Evolutionary conservation across 805 yeast genomes (phyloP).

Genomic region (Candida incommunis): DNA sequence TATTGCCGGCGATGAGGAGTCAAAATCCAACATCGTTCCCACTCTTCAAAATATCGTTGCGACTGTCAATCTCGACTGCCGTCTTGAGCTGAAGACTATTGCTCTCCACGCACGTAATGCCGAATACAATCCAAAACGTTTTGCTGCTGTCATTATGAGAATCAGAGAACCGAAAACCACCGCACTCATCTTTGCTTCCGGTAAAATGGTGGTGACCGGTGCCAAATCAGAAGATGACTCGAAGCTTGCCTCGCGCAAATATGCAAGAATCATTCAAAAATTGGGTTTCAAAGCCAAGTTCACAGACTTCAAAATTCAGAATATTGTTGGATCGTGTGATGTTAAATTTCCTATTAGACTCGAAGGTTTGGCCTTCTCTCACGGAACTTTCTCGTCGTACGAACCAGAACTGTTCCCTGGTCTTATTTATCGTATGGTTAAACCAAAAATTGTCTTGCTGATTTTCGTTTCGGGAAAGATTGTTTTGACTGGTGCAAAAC

Average conservation of each 20-base stretch:
- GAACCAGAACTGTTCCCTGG: constrained; percentile 99
- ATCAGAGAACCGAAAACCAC: constrained; percentile 98
- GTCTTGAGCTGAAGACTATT: constrained; percentile 89
- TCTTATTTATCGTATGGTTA: constrained; percentile 96
- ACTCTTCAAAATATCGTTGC: constrained; percentile 88
- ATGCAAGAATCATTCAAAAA: constrained; percentile 95
- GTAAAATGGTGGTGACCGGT: constrained; percentile 99
- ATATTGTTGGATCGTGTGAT: constrained; percentile 97
- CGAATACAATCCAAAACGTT: constrained; percentile 91
- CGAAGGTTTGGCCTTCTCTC: constrained; percentile 95
- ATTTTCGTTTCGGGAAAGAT: constrained; percentile 96
- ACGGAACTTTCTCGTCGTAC: constrained; percentile 96
- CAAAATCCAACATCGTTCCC: constrained; percentile 92
- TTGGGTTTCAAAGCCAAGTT: constrained; percentile 96
- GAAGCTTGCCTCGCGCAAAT: constrained; percentile 93
- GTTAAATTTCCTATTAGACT: constrained; percentile 94
- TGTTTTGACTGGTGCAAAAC: constrained; percentile 97
- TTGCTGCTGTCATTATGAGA: constrained; percentile 99
- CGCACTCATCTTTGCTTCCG: constrained; percentile 93
- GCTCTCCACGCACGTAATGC: constrained; percentile 98
- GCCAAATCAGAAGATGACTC: constrained; percentile 98
- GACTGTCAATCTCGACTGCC: constrained; percentile 91
- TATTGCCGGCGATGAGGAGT: constrained; percentile 41
- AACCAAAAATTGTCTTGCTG: constrained; percentile 90
- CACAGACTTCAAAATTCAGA: constrained; percentile 95